These are phyloP conservation scores for Triticum timopheevii DNA, from an alignment of 176 grass and related monocot genomes.

Conservation along the genomic window DNA sequence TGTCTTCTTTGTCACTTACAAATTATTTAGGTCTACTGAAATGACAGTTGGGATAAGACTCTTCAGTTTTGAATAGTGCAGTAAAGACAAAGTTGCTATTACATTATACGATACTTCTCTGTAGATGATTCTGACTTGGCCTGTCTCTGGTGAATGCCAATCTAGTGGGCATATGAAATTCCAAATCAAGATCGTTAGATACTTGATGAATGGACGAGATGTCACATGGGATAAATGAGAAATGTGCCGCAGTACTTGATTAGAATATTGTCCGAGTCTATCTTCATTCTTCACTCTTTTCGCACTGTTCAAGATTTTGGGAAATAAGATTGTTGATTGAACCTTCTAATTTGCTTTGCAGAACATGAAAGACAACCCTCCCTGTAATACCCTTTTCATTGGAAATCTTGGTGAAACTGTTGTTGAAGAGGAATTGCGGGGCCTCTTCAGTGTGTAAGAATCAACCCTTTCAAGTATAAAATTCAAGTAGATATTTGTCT, in stretches of 20 bases:
- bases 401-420: constrained; percentile 98
- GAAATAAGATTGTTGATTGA: neutral
- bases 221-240: neutral
- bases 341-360: constrained; percentile 45
- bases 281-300: neutral
- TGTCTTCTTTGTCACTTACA: constrained; percentile 1
- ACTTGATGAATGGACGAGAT: neutral
- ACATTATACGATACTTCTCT: neutral
- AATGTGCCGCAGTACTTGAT: neutral
- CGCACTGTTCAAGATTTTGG: neutral
- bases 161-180: neutral
- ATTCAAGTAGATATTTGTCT: neutral
- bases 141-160: neutral
- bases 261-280: neutral
- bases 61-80: neutral
- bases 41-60: neutral
- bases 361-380: constrained; percentile 99
- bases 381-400: constrained; percentile 98
- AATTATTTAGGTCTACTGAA: constrained; percentile 13
- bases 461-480: constrained; percentile 12
- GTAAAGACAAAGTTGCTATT: neutral
- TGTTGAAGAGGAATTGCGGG: constrained; percentile 91
- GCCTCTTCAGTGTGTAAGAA: constrained; percentile 86
- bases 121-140: neutral
- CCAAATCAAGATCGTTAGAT: neutral